Evolutionary conservation across 1,139 yeast genomes (phyloP), one percentile per base, ranked within the genome.

Genomic region (Geotrichum australiense): DNA sequence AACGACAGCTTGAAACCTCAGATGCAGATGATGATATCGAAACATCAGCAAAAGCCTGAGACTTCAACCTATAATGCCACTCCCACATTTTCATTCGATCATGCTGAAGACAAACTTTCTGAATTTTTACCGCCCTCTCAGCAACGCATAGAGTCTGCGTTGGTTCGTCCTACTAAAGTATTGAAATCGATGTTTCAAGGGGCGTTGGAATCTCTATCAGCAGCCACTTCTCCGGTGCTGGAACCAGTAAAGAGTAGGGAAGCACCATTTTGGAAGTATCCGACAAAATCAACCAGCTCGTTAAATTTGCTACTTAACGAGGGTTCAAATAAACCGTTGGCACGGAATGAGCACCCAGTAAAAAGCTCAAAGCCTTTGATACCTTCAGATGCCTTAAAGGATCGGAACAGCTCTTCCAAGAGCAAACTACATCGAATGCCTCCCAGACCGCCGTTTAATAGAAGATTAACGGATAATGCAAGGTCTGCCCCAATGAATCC

Each of bases 1-100:
- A 74, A 84, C 53, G 96, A 89, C 55, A 59, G 65, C 3, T 66
- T 51, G 10, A 55, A 60, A 1, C 63, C 55, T 48, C 48, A 50
- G 24, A n/a, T 46, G 56, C 3, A 54, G 46, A 20, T 52, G 37
- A 46, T 53, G 16, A 32, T 47, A 23, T 43, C 24, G 3, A 7
- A 20, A 18, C 12, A 14, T 18, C 15, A n/a, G n/a, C n/a, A n/a
- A n/a, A n/a, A n/a, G n/a, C n/a, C n/a, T n/a, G n/a, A n/a, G n/a
- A n/a, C n/a, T n/a, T n/a, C n/a, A n/a, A n/a, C n/a, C n/a, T n/a
- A n/a, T n/a, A n/a, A n/a, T n/a, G n/a, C n/a, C n/a, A n/a, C n/a
- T n/a, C n/a, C n/a, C n/a, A n/a, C n/a, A n/a, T n/a, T n/a, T n/a
- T n/a, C n/a, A n/a, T n/a, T n/a, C n/a, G n/a, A n/a, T n/a, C n/a